Evolutionary conservation across 495 filamentous ascomycete genomes (phyloP), one percentile per base, ranked within the genome.

Genomic region (Sordaria brevicollis): DNA sequence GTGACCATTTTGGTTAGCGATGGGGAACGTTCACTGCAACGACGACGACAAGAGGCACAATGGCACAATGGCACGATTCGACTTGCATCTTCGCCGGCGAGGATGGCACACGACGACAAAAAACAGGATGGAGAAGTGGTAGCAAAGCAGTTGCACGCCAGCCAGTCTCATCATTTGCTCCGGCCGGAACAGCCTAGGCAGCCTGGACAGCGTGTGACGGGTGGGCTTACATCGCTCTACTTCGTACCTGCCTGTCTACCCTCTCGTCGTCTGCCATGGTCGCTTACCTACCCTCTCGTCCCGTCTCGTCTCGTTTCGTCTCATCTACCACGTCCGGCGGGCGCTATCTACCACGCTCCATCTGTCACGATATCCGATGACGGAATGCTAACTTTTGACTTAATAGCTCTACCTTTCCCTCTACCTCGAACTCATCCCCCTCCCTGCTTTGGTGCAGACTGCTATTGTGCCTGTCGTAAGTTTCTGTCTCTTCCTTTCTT

Each of bases 341-440:
- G n/a, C n/a, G n/a, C n/a, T n/a, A n/a, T n/a, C n/a, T n/a, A n/a
- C n/a, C n/a, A n/a, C n/a, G n/a, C n/a, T n/a, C n/a, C n/a, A n/a
- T n/a, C n/a, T n/a, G n/a, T n/a, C n/a, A n/a, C n/a, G n/a, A n/a
- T n/a, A n/a, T n/a, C n/a, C n/a, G n/a, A n/a, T n/a, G n/a, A n/a
- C n/a, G n/a, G n/a, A n/a, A n/a, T n/a, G n/a, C n/a, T n/a, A n/a
- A n/a, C n/a, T n/a, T n/a, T n/a, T n/a, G n/a, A n/a, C n/a, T n/a
- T n/a, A 43, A 41, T 54, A 97, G 94, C 83, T 97, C 71, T 99
- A 99, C 83, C 88, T 97, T 62, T 87, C 89, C 65, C 87, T 93
- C 69, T 96, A 91, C 82, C 85, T 96, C 65, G 89, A 92, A 69
- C 86, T 98, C 36, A 85, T 97, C 67, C 94, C 96, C 33, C 84